Percentiles rank a stretch among this genome's conserved stretches.
Evolutionary conservation across 164 flowering plant genomes (phyloP).

Genomic region (Tetrastigma voinierianum): DNA sequence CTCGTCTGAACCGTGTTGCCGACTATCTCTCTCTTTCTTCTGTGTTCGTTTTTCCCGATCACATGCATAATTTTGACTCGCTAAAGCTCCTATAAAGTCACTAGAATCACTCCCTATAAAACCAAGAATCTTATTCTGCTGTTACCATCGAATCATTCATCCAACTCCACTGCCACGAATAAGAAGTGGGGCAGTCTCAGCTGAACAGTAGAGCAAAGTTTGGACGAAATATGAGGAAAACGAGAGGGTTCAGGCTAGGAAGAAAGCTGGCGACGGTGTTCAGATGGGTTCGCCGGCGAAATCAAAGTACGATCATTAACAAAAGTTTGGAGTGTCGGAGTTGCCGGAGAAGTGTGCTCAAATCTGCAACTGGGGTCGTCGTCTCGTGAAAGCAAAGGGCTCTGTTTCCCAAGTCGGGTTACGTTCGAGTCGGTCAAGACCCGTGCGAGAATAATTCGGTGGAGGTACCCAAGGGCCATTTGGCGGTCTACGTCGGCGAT

Average conservation of each 20-base stretch:
- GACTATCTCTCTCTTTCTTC: too few relatives aligned
- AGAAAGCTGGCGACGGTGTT: conserved; percentile 14
- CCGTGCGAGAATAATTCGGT: conserved; percentile 7
- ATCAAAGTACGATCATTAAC: neutral
- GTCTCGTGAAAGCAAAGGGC: conserved; percentile 20
- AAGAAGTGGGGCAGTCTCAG: too few relatives aligned
- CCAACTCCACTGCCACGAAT: too few relatives aligned
- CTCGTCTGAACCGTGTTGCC: too few relatives aligned
- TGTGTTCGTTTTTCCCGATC: too few relatives aligned
- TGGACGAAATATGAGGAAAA: conserved; percentile 15
- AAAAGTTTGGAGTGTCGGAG: neutral
- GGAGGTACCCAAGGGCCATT: conserved; percentile 48
- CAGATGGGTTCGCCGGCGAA: conserved; percentile 23
- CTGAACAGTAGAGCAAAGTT: too few relatives aligned
- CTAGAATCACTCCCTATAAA: too few relatives aligned
- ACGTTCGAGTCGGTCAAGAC: conserved; percentile 24
- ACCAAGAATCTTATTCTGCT: too few relatives aligned
- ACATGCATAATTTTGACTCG: too few relatives aligned
- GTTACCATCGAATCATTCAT: too few relatives aligned
- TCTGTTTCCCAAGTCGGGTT: conserved; percentile 16
- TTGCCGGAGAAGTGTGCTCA: neutral
- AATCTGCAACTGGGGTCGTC: conserved; percentile 19
- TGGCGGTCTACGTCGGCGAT: conserved; percentile 61
- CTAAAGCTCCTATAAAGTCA: too few relatives aligned
- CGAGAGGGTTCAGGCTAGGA: conserved; percentile 28